Conservation (phyloP, 2,329 filamentous ascomycete genomes). For the Ceratocystis cubensis region DNA sequence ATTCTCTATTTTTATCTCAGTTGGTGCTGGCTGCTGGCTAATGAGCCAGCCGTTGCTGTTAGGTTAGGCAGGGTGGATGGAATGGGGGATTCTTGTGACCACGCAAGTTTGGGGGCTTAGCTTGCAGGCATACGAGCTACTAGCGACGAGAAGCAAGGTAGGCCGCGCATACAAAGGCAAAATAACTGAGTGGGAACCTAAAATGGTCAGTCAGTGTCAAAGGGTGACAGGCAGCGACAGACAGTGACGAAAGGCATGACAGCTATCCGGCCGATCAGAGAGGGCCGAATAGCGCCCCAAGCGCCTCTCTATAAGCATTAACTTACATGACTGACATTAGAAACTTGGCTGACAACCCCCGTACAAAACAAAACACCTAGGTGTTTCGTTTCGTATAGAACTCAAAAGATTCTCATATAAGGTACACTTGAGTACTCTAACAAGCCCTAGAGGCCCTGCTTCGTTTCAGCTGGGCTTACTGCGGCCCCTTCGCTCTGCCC, state of each 20-base stretch:
- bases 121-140: constrained; percentile 1
- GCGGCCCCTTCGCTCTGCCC: background rate
- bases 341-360: no score
- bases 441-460: background rate
- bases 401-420: background rate
- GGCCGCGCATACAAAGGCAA: background rate
- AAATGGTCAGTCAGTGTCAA: background rate
- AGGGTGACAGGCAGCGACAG: background rate
- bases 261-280: no score
- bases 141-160: background rate
- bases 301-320: no score
- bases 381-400: background rate
- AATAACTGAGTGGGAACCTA: background rate
- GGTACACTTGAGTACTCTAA: background rate
- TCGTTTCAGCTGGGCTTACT: constrained; percentile 1
- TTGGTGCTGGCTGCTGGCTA: background rate
- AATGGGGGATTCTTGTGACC: background rate
- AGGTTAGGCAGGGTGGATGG: background rate
- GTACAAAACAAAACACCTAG: background rate
- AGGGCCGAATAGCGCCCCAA: no score
- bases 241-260: background rate
- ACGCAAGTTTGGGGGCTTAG: constrained; percentile 5
- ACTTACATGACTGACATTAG: no score
- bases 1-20: no score
- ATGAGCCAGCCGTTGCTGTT: background rate